Evolutionary conservation across 2,329 filamentous ascomycete genomes (phyloP).

Genomic region (Ascomycota sp.): DNA sequence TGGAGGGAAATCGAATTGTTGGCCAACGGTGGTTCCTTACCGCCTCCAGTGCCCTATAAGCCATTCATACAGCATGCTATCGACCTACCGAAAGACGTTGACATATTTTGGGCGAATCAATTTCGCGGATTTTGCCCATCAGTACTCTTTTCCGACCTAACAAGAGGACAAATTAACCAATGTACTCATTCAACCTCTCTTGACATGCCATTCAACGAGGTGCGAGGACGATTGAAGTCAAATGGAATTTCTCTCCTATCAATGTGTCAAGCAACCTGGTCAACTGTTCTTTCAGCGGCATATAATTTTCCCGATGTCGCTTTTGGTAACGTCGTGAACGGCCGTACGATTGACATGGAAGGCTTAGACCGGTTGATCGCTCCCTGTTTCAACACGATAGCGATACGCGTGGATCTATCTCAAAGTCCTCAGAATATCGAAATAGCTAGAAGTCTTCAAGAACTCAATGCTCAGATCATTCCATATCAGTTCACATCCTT

Average conservation of each 20-base stretch:
- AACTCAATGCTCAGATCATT: conserved; percentile 36
- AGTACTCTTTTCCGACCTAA: conserved; percentile 7
- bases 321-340: conserved; percentile 71
- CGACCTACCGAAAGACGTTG: conserved; percentile 21
- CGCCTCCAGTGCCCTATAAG: conserved; percentile 30
- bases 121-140: conserved; percentile 26
- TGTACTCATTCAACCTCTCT: conserved; percentile 9
- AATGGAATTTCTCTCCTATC: conserved; percentile 41
- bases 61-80: conserved; percentile 40
- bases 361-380: conserved; percentile 53
- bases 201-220: conserved; percentile 16
- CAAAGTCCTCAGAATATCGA: conserved; percentile 26
- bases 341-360: conserved; percentile 43
- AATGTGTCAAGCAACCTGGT: conserved; percentile 52
- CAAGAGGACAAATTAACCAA: conserved; percentile 8
- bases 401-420: conserved; percentile 36
- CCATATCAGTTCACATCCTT: conserved; percentile 55
- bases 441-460: conserved; percentile 36
- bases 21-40: conserved; percentile 24
- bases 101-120: conserved; percentile 42
- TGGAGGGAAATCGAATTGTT: conserved; percentile 45
- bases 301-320: conserved; percentile 43
- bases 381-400: conserved; percentile 80
- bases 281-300: conserved; percentile 34
- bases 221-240: conserved; percentile 27